Base-by-base conservation (phyloP, 1,284 basidiomycete genomes). In the Puccinia sorghi region DNA sequence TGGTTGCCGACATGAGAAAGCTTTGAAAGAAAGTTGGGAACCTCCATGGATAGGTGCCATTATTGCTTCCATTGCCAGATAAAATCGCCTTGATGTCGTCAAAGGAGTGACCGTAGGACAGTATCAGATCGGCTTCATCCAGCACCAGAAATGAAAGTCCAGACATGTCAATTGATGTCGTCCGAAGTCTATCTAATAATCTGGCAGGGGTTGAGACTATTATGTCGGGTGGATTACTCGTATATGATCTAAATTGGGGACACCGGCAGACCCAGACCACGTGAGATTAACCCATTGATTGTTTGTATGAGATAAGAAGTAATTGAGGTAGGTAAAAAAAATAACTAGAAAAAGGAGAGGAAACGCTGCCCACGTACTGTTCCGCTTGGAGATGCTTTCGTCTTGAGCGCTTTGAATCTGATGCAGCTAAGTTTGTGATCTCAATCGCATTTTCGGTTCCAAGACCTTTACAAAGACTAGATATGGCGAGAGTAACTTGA, bases 1-100 rank as follows among this genome's bases (percentile, higher is more conserved):
- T 92, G 0, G 97, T 99, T 3, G 97, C 97, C 84, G 92, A 94
- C 94, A 99, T 97, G 67, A 99, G 87, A 85, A 96, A 96, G 9
- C 92, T 93, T 85, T 99, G 97, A 82, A 92, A 93, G 61, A 96
- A 88, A 82, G 91, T 92, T 15, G 96, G 94, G 7, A 99, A 87
- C 13, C 76, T 52, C 69, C 76, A 71, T 46, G 74, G 41, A 82
- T 89, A 90, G 66, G 85, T 86, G 57, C 83, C 84, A 2, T 83
- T 83, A n/a, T n/a, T n/a, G 0, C 86, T 85, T 48, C 81, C 82
- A 72, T 80, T 81, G 25, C 91, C 91, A 72, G 88, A 88, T 81
- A 97, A 90, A 67, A 99, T 92, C 78, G 92, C 88, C 54, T 90
- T 90, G 57, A 98, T 89, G 82, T 97, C 94, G 81, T 93, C 91